Percentiles rank a stretch among this genome's conserved stretches.
These are phyloP conservation scores for Alternaria conjuncta DNA, from an alignment of 2,329 filamentous ascomycete species.

Conservation along the genomic window DNA sequence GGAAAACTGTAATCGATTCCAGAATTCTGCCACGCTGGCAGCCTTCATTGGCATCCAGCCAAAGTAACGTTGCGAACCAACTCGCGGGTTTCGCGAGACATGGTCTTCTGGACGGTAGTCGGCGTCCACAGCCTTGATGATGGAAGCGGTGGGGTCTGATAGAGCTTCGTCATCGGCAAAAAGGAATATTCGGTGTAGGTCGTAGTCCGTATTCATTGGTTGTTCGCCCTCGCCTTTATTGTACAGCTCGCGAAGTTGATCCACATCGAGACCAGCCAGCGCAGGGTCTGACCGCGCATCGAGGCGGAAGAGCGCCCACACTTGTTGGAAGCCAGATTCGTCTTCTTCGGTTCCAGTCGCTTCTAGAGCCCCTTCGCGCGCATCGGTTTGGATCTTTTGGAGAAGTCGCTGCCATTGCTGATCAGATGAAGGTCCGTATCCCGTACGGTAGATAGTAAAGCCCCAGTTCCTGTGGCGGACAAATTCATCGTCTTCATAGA, in stretches of 20 bases:
- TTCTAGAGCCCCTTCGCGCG: background rate
- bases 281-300: conserved; percentile 19
- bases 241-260: conserved; percentile 20
- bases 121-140: conserved; percentile 13
- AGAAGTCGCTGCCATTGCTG: conserved; percentile 21
- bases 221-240: conserved; percentile 12
- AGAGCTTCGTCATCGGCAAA: conserved; percentile 15
- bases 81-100: conserved; percentile 1
- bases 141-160: background rate
- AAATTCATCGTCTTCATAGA: background rate
- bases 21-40: conserved; percentile 3
- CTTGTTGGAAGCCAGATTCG: conserved; percentile 7
- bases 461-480: conserved; percentile 12
- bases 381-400: conserved; percentile 10
- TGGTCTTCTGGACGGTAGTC: conserved; percentile 14
- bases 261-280: conserved; percentile 12
- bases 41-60: conserved; percentile 13
- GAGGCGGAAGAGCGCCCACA: conserved; percentile 19
- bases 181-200: conserved; percentile 11
- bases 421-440: conserved; percentile 15
- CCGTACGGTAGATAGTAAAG: conserved; percentile 25
- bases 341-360: background rate
- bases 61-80: conserved; percentile 12
- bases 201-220: conserved; percentile 14
- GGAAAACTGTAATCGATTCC: background rate